A percentile compares a stretch with the other conserved stretches of the same genome.
Evolutionary conservation across 805 yeast genomes (phyloP).

Genomic region (Metschnikowia sp.): DNA sequence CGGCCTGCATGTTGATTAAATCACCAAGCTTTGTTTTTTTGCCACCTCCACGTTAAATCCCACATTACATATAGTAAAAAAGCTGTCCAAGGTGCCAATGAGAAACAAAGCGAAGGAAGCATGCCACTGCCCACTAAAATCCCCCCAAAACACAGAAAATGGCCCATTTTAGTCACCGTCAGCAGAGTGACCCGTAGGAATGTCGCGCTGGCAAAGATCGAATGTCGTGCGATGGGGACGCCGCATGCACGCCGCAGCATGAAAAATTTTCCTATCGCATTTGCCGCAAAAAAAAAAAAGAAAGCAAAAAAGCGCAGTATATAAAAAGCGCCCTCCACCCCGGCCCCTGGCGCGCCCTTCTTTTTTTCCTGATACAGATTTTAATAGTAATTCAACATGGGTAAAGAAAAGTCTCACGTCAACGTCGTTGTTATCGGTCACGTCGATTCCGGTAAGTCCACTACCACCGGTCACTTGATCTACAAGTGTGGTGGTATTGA

Average conservation of each 20-base stretch:
- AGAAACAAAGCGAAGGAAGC: not conserved
- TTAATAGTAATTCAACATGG: constrained; percentile 38
- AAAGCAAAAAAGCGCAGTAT: constrained; percentile 9
- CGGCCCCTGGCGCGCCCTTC: not conserved
- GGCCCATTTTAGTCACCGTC: not conserved
- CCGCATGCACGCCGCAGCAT: constrained; percentile 2
- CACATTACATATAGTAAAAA: not conserved
- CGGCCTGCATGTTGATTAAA: not conserved
- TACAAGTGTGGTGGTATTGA: constrained; percentile 99
- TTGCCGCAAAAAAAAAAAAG: constrained; percentile 3
- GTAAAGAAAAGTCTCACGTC: constrained; percentile 96
- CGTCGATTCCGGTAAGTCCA: constrained; percentile 98
- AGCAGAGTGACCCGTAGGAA: not conserved
- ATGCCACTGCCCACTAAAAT: not conserved
- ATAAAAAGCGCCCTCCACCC: constrained; percentile 11
- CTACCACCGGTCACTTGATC: constrained; percentile 99
- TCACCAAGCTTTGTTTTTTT: not conserved
- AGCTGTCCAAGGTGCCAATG: not conserved
- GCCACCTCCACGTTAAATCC: not conserved
- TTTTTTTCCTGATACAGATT: constrained; percentile 2
- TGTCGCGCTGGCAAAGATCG: constrained; percentile 4
- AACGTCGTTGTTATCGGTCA: constrained; percentile 99
- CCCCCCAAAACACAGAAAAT: not conserved
- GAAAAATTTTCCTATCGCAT: constrained; percentile 3
- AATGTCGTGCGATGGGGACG: constrained; percentile 4